phyloP scores from a whole-genome alignment of 2,329 filamentous ascomycete species.

The Exophiala sideris region DNA sequence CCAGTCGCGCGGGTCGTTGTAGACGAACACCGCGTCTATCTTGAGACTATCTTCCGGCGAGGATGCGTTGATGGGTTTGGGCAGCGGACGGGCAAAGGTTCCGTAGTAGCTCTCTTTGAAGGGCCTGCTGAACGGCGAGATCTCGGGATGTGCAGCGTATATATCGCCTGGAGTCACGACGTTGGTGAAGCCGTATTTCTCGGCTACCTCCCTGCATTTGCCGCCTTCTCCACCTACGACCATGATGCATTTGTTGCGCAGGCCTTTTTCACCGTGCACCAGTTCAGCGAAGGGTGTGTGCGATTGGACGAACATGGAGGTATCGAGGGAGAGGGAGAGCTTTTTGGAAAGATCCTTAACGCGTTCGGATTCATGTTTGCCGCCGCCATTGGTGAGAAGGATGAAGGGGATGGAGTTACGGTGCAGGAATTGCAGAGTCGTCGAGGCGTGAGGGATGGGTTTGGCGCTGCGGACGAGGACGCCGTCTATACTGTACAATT shows the following conservation, averaged over 20 bases:
- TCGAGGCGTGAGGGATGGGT: constrained; percentile 72
- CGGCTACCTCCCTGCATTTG: constrained; percentile 69
- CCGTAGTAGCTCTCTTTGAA: constrained; percentile 60
- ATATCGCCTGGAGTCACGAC: constrained; percentile 87
- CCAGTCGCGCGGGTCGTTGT: constrained; percentile 97
- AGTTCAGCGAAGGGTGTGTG: constrained; percentile 85
- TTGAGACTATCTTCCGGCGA: constrained; percentile 55
- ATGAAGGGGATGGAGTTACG: constrained; percentile 81
- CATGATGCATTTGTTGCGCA: constrained; percentile 64
- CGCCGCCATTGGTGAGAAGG: constrained; percentile 91
- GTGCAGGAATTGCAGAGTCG: constrained; percentile 71
- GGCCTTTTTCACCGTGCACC: constrained; percentile 53
- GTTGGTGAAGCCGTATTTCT: constrained; percentile 72
- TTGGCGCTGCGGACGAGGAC: constrained; percentile 83
- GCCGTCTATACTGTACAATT: constrained; percentile 70
- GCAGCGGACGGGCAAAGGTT: constrained; percentile 36
- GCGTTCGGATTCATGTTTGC: constrained; percentile 72
- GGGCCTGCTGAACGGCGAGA: constrained; percentile 79
- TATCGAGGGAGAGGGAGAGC: constrained; percentile 60
- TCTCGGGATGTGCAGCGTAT: constrained; percentile 64
- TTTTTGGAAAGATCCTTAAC: constrained; percentile 66
- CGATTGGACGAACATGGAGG: constrained; percentile 75
- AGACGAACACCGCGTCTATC: constrained; percentile 87
- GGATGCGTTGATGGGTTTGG: constrained; percentile 40
- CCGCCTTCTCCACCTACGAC: constrained; percentile 68